phyloP scores from a whole-genome alignment of 768 basidiomycete genomes.

The Sporobolomyces phaffii region DNA sequence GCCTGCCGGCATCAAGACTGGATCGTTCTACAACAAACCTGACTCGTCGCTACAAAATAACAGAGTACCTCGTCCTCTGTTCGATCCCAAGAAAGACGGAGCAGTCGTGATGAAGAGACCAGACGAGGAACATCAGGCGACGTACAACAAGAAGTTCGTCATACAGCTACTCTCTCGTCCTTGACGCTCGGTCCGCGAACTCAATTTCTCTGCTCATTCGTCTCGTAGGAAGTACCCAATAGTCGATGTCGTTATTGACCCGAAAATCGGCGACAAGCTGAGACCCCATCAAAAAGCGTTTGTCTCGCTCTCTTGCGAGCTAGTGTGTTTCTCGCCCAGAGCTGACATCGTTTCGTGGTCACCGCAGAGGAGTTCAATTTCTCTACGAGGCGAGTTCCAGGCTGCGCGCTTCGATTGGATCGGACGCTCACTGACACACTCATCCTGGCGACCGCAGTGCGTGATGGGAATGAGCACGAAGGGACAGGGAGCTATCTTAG shows the following conservation, averaged over 20 bases:
- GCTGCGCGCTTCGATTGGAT: too few relatives aligned
- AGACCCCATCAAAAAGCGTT: constrained; percentile 88
- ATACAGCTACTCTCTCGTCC: too few relatives aligned
- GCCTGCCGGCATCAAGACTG: not conserved
- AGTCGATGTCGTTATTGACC: constrained; percentile 77
- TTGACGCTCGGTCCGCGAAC: too few relatives aligned
- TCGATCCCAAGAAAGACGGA: constrained; percentile 67
- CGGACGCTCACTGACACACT: too few relatives aligned
- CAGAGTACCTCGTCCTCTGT: constrained; percentile 45
- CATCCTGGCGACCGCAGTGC: constrained; percentile 46
- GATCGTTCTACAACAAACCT: not conserved
- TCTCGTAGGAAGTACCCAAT: constrained; percentile 50
- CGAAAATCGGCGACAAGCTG: constrained; percentile 66
- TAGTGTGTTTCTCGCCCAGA: not conserved
- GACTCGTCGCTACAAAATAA: not conserved
- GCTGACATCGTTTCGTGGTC: not conserved
- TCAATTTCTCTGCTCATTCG: too few relatives aligned
- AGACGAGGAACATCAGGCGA: constrained; percentile 59
- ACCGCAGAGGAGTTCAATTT: constrained; percentile 64
- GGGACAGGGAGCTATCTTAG: constrained; percentile 84
- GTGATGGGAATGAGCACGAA: constrained; percentile 91
- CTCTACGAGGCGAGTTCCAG: constrained; percentile 77
- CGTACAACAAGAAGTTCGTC: constrained; percentile 64
- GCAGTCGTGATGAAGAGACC: constrained; percentile 84
- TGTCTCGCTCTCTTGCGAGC: too few relatives aligned